Evolutionary conservation across 2,329 filamentous ascomycete genomes (phyloP).

Genomic region (Cryphonectria nitschkei): DNA sequence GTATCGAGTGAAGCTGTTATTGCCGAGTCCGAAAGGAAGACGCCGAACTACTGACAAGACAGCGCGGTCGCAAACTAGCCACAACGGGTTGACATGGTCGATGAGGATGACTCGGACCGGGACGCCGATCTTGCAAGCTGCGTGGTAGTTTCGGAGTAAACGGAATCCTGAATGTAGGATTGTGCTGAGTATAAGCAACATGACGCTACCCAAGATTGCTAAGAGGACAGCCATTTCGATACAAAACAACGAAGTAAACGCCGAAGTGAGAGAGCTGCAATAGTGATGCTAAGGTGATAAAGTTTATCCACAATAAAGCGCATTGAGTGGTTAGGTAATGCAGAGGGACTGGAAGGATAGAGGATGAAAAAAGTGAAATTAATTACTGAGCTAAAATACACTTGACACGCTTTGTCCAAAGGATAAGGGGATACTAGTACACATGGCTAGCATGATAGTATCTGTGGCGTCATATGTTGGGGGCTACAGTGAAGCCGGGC

Average conservation of each 20-base stretch:
- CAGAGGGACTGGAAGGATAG: too few relatives aligned
- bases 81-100: slow-evolving; percentile 4
- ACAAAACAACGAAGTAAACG: neutral
- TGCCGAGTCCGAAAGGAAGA: neutral
- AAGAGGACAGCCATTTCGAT: neutral
- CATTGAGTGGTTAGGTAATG: too few relatives aligned
- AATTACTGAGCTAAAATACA: too few relatives aligned
- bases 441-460: too few relatives aligned
- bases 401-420: too few relatives aligned
- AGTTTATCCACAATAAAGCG: too few relatives aligned
- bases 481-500: too few relatives aligned
- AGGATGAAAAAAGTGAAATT: too few relatives aligned
- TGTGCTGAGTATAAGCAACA: neutral
- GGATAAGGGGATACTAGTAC: too few relatives aligned
- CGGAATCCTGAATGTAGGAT: neutral
- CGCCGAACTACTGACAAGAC: neutral
- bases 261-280: too few relatives aligned
- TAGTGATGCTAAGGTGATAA: too few relatives aligned
- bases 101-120: neutral
- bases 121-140: neutral
- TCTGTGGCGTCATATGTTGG: too few relatives aligned
- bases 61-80: neutral
- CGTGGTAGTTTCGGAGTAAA: neutral
- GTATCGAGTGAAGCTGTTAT: neutral
- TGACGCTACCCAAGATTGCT: neutral